These are phyloP conservation scores for Metarhizium anisopliae DNA, from an alignment of 2,329 filamentous ascomycete species.

Conservation along the genomic window DNA sequence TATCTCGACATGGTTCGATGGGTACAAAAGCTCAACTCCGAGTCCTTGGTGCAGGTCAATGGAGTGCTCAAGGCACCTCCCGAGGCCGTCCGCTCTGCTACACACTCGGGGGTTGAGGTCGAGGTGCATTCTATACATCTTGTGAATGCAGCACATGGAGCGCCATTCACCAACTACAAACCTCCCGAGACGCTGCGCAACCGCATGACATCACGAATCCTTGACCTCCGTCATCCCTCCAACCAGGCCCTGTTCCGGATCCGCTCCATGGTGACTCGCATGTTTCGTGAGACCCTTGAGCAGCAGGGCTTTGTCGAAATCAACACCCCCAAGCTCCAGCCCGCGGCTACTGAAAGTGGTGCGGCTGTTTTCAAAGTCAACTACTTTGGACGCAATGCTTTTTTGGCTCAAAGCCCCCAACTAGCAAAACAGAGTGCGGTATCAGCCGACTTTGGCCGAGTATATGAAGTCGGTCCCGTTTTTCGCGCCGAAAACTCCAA, in stretches of 20 bases:
- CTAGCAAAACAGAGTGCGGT: conserved; percentile 90
- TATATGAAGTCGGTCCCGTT: conserved; percentile 65
- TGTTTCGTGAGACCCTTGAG: conserved; percentile 71
- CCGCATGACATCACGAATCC: conserved; percentile 67
- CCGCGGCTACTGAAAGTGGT: conserved; percentile 82
- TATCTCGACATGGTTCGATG: conserved; percentile 72
- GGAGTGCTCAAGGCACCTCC: conserved; percentile 66
- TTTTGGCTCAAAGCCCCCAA: conserved; percentile 86
- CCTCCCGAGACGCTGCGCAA: conserved; percentile 58
- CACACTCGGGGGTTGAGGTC: conserved; percentile 68
- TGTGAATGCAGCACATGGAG: conserved; percentile 39
- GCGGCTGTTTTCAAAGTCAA: conserved; percentile 86
- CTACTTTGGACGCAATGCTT: conserved; percentile 82
- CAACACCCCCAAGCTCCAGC: conserved; percentile 86
- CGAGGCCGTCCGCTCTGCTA: conserved; percentile 65
- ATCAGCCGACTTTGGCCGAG: conserved; percentile 77
- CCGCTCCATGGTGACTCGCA: conserved; percentile 68
- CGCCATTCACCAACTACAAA: conserved; percentile 47
- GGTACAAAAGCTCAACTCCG: conserved; percentile 73
- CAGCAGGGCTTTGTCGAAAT: conserved; percentile 80
- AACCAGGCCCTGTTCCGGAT: conserved; percentile 85
- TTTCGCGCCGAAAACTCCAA: conserved; percentile 95
- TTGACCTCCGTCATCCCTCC: conserved; percentile 77
- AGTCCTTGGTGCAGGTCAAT: conserved; percentile 68
- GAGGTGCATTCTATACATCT: conserved; percentile 49